These are phyloP conservation scores for Geotrichum fermentans DNA, from an alignment of 1,139 yeast species.

Conservation along the genomic window DNA sequence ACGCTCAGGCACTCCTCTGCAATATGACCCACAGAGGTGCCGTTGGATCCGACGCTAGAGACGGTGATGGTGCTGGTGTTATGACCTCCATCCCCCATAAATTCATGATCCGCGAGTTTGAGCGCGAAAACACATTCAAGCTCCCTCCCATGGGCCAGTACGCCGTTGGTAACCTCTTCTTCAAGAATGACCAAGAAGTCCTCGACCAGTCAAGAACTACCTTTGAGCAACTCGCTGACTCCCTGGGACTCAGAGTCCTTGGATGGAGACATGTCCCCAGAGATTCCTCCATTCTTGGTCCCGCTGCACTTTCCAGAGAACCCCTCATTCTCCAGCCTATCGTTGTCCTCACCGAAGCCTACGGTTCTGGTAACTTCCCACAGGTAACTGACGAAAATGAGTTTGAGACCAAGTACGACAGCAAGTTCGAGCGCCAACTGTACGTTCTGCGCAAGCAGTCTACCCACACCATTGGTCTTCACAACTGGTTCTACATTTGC, in stretches of 20 bases:
- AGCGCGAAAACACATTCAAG: conserved; percentile 49
- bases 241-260: conserved; percentile 73
- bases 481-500: conserved; percentile 96
- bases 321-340: conserved; percentile 88
- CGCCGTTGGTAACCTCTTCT: conserved; percentile 91
- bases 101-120: conserved; percentile 79
- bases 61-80: conserved; percentile 99
- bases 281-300: conserved; percentile 87
- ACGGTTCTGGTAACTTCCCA: conserved; percentile 40
- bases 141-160: conserved; percentile 79
- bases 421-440: conserved; percentile 74
- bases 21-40: conserved; percentile 99
- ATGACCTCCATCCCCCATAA: conserved; percentile 88
- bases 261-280: conserved; percentile 98
- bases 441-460: conserved; percentile 85
- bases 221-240: conserved; percentile 73
- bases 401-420: conserved; percentile 54
- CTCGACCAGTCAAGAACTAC: conserved; percentile 65
- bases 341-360: conserved; percentile 61
- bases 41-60: conserved; percentile 88
- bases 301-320: conserved; percentile 91
- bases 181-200: conserved; percentile 68
- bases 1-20: conserved; percentile 76
- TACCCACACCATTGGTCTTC: conserved; percentile 84
- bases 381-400: conserved; percentile 38